Evolutionary conservation across 371 early-diverging fungal genomes (phyloP).

Genomic region (Mortierella sp.): DNA sequence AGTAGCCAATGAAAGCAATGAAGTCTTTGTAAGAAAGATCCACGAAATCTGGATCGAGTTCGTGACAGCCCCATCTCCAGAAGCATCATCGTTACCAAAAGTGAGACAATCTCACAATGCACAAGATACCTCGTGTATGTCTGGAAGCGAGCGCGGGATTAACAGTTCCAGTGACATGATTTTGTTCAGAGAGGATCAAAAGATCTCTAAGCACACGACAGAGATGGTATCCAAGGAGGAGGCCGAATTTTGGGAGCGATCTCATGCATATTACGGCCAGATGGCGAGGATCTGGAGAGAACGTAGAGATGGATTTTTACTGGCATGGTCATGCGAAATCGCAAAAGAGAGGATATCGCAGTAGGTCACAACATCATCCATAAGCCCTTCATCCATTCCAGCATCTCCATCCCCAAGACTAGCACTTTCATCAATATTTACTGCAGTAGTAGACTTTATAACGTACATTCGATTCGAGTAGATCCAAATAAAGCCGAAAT

Average conservation of each 20-base stretch:
- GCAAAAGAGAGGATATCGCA: neutral
- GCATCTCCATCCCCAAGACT: neutral
- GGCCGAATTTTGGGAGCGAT: neutral
- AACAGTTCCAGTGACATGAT: neutral
- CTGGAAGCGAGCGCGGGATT: neutral
- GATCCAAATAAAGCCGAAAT: neutral
- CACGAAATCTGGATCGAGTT: constrained; percentile 24
- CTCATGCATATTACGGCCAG: neutral
- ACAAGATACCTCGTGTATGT: neutral
- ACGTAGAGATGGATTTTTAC: neutral
- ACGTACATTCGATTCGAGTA: neutral
- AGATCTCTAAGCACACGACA: neutral
- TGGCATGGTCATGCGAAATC: neutral
- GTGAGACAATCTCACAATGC: neutral
- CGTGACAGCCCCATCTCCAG: constrained; percentile 9
- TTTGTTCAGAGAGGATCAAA: neutral
- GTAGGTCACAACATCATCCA: neutral
- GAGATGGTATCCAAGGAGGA: neutral
- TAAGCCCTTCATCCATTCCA: neutral
- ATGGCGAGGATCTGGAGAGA: neutral
- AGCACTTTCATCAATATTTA: neutral
- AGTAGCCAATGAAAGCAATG: neutral
- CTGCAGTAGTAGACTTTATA: neutral
- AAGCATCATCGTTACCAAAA: neutral
- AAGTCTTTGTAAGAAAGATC: neutral